These are phyloP conservation scores for Gossypium ekmanianum DNA, from an alignment of 345 rosid species.

Conservation along the genomic window DNA sequence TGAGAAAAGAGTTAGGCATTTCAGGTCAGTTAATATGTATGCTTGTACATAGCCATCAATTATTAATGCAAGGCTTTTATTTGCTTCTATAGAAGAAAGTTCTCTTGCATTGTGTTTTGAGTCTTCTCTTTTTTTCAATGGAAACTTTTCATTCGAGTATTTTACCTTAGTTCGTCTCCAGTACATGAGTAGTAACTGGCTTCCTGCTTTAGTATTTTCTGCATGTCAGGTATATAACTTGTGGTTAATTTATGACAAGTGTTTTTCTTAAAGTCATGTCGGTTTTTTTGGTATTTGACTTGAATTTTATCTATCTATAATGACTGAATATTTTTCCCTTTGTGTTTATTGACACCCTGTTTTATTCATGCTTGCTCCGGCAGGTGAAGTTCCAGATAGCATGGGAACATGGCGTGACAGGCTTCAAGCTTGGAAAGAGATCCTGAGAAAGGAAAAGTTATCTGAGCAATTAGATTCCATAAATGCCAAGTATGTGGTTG, in stretches of 20 bases:
- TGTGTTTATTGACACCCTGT: background rate
- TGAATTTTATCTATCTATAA: conserved; percentile 11
- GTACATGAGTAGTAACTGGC: background rate
- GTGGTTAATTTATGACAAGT: background rate
- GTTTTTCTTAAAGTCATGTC: background rate
- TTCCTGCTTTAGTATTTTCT: background rate
- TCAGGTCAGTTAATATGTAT: conserved; percentile 44
- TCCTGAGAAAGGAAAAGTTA: conserved; percentile 61
- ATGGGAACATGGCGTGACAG: conserved; percentile 72
- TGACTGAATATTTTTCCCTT: conserved; percentile 4
- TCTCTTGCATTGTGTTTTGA: background rate
- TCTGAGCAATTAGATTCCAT: conserved; percentile 57
- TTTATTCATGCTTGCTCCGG: conserved; percentile 18
- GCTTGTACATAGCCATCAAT: conserved; percentile 2
- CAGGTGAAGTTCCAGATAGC: conserved; percentile 46
- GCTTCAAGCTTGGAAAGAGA: conserved; percentile 66
- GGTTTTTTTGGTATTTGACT: background rate
- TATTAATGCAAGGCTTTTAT: conserved; percentile 3
- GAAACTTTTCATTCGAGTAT: background rate
- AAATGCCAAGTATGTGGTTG: conserved; percentile 75
- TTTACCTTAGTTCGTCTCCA: background rate
- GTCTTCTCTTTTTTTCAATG: background rate
- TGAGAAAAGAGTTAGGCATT: conserved; percentile 60
- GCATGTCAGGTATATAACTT: background rate
- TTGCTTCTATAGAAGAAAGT: background rate